Conservation (phyloP, 495 filamentous ascomycete species). For the Penicillium angulare region DNA sequence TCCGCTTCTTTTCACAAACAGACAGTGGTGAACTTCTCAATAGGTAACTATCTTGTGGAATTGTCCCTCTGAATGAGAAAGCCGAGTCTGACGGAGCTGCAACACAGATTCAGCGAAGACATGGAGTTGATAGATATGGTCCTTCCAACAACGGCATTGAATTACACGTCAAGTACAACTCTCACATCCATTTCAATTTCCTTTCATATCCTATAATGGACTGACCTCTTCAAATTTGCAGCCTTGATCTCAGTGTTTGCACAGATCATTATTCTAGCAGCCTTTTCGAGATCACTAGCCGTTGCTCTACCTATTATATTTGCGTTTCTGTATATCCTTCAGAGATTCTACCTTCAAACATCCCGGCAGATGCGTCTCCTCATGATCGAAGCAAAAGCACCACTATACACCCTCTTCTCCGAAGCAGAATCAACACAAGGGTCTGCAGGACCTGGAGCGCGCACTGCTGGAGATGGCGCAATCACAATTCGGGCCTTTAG, state of each 20-base stretch:
- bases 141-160: constrained; percentile 17
- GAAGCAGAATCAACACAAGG: too few species aligned
- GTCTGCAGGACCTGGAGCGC: too few species aligned
- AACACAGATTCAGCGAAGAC: constrained; percentile 31
- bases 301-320: constrained; percentile 16
- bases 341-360: constrained; percentile 57
- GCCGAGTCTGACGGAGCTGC: not conserved
- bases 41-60: not conserved
- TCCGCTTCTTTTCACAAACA: constrained; percentile 11
- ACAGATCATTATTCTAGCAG: constrained; percentile 27
- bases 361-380: constrained; percentile 58
- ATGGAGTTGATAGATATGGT: constrained; percentile 41
- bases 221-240: too few species aligned
- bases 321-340: constrained; percentile 43
- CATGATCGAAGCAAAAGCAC: constrained; percentile 55
- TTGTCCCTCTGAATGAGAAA: not conserved
- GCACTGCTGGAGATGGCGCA: constrained; percentile 61
- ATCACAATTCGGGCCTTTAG: constrained; percentile 67
- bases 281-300: constrained; percentile 23
- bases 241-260: constrained; percentile 12
- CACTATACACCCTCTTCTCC: constrained; percentile 69
- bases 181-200: too few species aligned
- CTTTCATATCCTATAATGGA: too few species aligned
- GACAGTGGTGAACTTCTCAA: constrained; percentile 4
- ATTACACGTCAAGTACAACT: too few species aligned